These are phyloP conservation scores for Flaveria sonorensis DNA, from an alignment of 129 eudicot genomes.

Conservation along the genomic window DNA sequence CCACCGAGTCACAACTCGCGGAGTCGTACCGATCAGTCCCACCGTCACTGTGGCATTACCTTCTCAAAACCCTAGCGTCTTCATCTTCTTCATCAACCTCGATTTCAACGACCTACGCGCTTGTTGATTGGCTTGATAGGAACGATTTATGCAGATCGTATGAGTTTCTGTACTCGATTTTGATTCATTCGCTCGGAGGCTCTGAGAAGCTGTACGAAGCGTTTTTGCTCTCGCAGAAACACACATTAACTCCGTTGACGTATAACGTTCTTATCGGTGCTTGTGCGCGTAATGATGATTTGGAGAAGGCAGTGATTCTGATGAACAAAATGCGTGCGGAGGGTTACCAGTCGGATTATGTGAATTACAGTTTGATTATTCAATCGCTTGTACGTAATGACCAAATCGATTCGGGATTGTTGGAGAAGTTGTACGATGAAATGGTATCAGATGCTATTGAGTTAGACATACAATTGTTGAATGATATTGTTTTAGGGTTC, in stretches of 20 bases:
- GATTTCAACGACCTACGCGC: constrained; percentile 50
- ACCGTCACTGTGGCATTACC: constrained; percentile 82
- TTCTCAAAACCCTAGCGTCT: constrained; percentile 62
- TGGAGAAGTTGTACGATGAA: constrained; percentile 59
- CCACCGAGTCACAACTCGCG: constrained; percentile 63
- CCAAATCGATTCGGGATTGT: constrained; percentile 46
- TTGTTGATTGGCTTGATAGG: constrained; percentile 74
- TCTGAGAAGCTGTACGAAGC: constrained; percentile 87
- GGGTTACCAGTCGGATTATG: constrained; percentile 73
- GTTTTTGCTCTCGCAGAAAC: constrained; percentile 75
- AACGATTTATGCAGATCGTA: constrained; percentile 81
- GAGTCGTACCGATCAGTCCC: constrained; percentile 80
- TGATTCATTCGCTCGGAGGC: constrained; percentile 70
- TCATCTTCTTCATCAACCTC: constrained; percentile 48
- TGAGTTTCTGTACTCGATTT: constrained; percentile 72
- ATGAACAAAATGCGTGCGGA: constrained; percentile 77
- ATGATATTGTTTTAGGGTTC: constrained; percentile 74
- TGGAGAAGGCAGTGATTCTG: constrained; percentile 78
- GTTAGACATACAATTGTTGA: constrained; percentile 71
- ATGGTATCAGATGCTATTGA: constrained; percentile 67
- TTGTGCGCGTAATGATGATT: constrained; percentile 80
- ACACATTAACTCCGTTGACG: constrained; percentile 70
- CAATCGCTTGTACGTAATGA: constrained; percentile 62
- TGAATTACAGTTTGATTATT: constrained; percentile 74
- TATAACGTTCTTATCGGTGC: constrained; percentile 88